Evolutionary conservation across 2,329 filamentous ascomycete species (phyloP).

Genomic region (Trichoderma breve): DNA sequence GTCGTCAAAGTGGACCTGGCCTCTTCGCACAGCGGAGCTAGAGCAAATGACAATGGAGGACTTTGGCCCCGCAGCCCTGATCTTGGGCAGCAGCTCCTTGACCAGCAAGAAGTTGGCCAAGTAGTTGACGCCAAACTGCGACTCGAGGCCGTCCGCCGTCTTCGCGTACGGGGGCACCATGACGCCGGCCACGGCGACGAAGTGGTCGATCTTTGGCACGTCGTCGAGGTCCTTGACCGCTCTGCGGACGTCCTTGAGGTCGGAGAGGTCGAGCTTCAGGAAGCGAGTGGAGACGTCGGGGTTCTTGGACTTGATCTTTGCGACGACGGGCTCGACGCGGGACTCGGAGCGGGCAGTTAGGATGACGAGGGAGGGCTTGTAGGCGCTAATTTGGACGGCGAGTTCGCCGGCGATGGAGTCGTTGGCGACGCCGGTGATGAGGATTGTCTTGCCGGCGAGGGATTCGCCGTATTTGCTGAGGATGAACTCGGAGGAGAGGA

Average conservation of each 20-base stretch:
- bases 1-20: constrained; percentile 10
- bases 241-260: neutral
- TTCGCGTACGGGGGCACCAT: constrained; percentile 19
- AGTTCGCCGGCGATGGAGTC: constrained; percentile 21
- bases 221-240: constrained; percentile 10
- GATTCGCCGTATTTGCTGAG: neutral
- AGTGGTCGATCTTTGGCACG: constrained; percentile 15
- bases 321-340: constrained; percentile 6
- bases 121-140: constrained; percentile 52
- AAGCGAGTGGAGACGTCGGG: constrained; percentile 7
- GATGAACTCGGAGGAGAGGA: constrained; percentile 3
- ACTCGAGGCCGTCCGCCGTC: constrained; percentile 26
- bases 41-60: constrained; percentile 17
- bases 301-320: constrained; percentile 3
- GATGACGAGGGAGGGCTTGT: constrained; percentile 18
- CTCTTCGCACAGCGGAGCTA: constrained; percentile 7
- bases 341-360: constrained; percentile 2
- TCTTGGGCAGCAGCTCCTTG: constrained; percentile 43
- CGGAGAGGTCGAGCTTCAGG: constrained; percentile 10
- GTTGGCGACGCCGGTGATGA: constrained; percentile 19
- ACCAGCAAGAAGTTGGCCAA: constrained; percentile 53
- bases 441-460: constrained; percentile 7
- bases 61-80: constrained; percentile 7
- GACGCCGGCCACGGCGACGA: constrained; percentile 19
- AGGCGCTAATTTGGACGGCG: constrained; percentile 19